Evolutionary conservation across 208 protist genomes (phyloP).

Genomic region (Trypanosomatidae sp.): DNA sequence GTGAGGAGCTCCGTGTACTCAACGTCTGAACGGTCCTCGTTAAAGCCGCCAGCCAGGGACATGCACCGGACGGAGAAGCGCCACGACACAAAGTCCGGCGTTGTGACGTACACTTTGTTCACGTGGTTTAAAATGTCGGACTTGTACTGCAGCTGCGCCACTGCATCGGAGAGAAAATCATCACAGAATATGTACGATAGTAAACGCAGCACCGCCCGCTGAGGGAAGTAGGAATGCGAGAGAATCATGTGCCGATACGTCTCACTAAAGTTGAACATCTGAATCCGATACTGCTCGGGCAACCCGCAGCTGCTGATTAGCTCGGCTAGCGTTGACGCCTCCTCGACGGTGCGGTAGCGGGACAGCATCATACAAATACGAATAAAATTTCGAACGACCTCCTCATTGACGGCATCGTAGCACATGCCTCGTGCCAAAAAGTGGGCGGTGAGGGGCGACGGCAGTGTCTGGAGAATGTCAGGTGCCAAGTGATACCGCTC

Average conservation of each 20-base stretch:
- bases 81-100: constrained; percentile 88
- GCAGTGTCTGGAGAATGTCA: constrained; percentile 56
- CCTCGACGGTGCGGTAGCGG: constrained; percentile 61
- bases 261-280: constrained; percentile 89
- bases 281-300: constrained; percentile 80
- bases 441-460: constrained; percentile 53
- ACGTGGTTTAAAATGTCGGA: constrained; percentile 88
- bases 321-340: constrained; percentile 74
- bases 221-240: constrained; percentile 82
- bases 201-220: constrained; percentile 76
- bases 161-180: constrained; percentile 78
- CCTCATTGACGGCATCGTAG: constrained; percentile 74
- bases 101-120: constrained; percentile 85
- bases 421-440: constrained; percentile 86
- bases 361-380: constrained; percentile 86
- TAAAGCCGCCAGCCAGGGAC: constrained; percentile 83
- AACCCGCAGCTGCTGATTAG: constrained; percentile 84
- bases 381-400: constrained; percentile 82
- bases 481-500: constrained; percentile 61
- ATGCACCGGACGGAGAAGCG: constrained; percentile 90
- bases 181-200: constrained; percentile 90
- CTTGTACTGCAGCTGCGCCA: constrained; percentile 90
- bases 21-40: constrained; percentile 86
- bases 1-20: constrained; percentile 82
- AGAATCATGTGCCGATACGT: constrained; percentile 90